phyloP scores from a whole-genome alignment of 768 basidiomycete species.

The Tulasnella sp. region DNA sequence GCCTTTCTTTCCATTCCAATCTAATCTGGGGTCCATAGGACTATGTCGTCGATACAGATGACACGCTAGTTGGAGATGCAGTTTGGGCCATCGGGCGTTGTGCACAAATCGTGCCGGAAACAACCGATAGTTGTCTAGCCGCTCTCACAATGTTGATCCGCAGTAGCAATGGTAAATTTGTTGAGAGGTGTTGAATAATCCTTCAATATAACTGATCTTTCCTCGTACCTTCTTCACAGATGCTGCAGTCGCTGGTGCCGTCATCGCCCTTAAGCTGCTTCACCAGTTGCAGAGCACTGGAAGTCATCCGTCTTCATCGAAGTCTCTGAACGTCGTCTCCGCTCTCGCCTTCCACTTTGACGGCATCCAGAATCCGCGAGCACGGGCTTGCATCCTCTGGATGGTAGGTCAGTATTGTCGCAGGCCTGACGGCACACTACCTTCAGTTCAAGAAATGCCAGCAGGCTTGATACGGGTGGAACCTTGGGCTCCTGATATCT shows the following conservation, averaged over 20 bases:
- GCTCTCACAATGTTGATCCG: slow-evolving; percentile 72
- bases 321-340: slow-evolving; percentile 57
- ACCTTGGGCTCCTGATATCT: slow-evolving; percentile 79
- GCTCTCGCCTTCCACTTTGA: slow-evolving; percentile 68
- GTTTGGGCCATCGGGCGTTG: slow-evolving; percentile 71
- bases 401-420: slow-evolving; percentile 78
- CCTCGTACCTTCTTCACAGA: slow-evolving; percentile 38
- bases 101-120: slow-evolving; percentile 56
- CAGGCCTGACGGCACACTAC: slow-evolving; percentile 23
- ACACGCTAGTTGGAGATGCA: slow-evolving; percentile 56
- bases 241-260: slow-evolving; percentile 62
- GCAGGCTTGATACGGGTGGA: slow-evolving; percentile 43
- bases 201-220: not conserved
- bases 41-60: slow-evolving; percentile 69
- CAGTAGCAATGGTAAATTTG: slow-evolving; percentile 51
- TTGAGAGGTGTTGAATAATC: not conserved
- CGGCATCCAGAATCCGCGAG: slow-evolving; percentile 65
- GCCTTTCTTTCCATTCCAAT: not conserved
- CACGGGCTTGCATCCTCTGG: slow-evolving; percentile 84
- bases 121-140: slow-evolving; percentile 57
- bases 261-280: slow-evolving; percentile 75
- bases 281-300: slow-evolving; percentile 38
- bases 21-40: slow-evolving; percentile 39
- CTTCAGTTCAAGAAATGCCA: slow-evolving; percentile 23
- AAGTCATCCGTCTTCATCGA: slow-evolving; percentile 4